phyloP scores from a whole-genome alignment of 495 filamentous ascomycete genomes.

The Podospora appendiculata region DNA sequence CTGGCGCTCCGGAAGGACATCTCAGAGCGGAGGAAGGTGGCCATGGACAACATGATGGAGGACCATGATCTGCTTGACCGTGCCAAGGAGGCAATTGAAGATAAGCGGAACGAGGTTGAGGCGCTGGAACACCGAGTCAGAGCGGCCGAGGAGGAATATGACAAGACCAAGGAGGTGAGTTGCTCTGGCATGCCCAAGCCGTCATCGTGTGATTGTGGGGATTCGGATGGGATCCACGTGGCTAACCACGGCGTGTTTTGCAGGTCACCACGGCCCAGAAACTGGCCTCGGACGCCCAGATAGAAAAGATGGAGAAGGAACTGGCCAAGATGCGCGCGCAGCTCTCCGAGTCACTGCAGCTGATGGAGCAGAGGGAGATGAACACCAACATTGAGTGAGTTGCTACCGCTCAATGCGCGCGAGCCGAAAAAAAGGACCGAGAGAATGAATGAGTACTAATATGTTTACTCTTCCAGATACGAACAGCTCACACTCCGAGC shows the following conservation, averaged over 20 bases:
- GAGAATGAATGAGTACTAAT: conserved; percentile 2
- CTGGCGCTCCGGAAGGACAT: conserved; percentile 76
- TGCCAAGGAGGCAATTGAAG: conserved; percentile 89
- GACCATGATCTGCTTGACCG: conserved; percentile 85
- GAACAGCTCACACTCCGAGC: conserved; percentile 82
- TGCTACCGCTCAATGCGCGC: not conserved
- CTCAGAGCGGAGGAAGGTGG: conserved; percentile 70
- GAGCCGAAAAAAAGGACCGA: not conserved
- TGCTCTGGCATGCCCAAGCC: not conserved
- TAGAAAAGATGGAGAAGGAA: conserved; percentile 98
- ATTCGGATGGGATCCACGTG: too few relatives aligned
- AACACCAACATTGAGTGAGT: conserved; percentile 88
- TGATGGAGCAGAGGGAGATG: conserved; percentile 95
- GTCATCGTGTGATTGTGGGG: too few relatives aligned
- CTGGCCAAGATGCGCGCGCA: conserved; percentile 82
- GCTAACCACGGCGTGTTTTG: too few relatives aligned
- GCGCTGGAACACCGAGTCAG: conserved; percentile 78
- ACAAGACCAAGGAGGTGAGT: conserved; percentile 75
- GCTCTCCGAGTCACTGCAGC: conserved; percentile 78
- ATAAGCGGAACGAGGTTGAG: conserved; percentile 87
- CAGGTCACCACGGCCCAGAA: conserved; percentile 75
- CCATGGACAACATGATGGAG: conserved; percentile 81
- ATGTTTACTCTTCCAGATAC: conserved; percentile 51
- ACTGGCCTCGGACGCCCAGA: conserved; percentile 79
- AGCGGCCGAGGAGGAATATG: conserved; percentile 85